Evolutionary conservation across 2,329 filamentous ascomycete species (phyloP).

Genomic region (Trichoderma hamatum): DNA sequence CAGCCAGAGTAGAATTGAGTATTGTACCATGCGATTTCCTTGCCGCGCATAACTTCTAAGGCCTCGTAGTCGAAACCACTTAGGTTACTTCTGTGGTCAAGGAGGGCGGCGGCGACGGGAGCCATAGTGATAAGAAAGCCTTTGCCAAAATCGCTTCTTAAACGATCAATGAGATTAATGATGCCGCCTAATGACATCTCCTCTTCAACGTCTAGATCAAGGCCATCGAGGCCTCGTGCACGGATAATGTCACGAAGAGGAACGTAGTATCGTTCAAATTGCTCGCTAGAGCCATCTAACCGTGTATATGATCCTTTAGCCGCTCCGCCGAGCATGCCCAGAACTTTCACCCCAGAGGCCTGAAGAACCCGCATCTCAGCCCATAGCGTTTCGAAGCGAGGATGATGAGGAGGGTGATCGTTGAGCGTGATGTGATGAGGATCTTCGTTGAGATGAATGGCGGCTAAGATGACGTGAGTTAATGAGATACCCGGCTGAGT

Average conservation of each 20-base stretch:
- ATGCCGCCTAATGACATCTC: conserved; percentile 67
- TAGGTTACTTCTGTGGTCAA: conserved; percentile 60
- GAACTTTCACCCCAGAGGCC: conserved; percentile 72
- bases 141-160: conserved; percentile 69
- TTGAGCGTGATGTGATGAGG: conserved; percentile 75
- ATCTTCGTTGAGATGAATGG: conserved; percentile 76
- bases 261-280: conserved; percentile 74
- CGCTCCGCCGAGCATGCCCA: conserved; percentile 87
- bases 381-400: conserved; percentile 75
- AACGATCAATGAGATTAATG: conserved; percentile 66
- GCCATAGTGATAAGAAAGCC: conserved; percentile 78
- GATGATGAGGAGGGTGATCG: conserved; percentile 70
- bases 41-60: conserved; percentile 68
- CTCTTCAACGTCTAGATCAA: conserved; percentile 84
- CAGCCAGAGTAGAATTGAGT: conserved; percentile 93
- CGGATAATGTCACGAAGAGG: conserved; percentile 69
- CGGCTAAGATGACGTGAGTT: conserved; percentile 85
- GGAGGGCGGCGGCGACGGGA: conserved; percentile 75
- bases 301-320: conserved; percentile 70
- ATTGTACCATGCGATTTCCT: conserved; percentile 82
- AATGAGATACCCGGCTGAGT: conserved; percentile 51
- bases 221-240: conserved; percentile 63
- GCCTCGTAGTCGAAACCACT: conserved; percentile 81
- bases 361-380: conserved; percentile 74
- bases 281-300: conserved; percentile 57